Percentiles rank a stretch among this genome's conserved stretches.
Conservation (phyloP, 352 stramenopile species). For the Pythium rishiriense region DNA sequence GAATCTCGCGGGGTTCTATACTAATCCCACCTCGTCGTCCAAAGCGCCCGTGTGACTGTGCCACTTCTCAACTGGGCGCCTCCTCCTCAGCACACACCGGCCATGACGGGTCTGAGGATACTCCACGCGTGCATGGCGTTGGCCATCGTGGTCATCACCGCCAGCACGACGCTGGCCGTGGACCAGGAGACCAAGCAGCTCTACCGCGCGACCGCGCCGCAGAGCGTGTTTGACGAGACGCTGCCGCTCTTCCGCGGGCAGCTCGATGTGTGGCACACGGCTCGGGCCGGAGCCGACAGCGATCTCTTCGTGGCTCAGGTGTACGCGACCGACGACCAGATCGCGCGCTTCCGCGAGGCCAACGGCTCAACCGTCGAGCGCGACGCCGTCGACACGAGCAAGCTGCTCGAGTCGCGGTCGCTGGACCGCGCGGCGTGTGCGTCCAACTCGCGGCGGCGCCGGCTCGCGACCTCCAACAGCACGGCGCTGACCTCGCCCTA, state of each 20-base stretch:
- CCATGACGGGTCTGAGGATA: no score
- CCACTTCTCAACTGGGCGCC: conserved; percentile 17
- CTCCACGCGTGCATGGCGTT: conserved; percentile 14
- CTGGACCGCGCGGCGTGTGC: conserved; percentile 4
- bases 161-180: neutral
- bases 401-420: neutral
- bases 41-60: neutral
- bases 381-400: conserved; percentile 13
- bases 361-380: conserved; percentile 8
- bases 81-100: no score
- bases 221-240: conserved; percentile 24
- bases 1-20: neutral
- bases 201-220: conserved; percentile 31
- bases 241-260: conserved; percentile 13
- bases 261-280: conserved; percentile 25
- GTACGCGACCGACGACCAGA: conserved; percentile 19
- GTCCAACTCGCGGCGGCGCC: conserved; percentile 7
- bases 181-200: conserved; percentile 29
- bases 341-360: conserved; percentile 13
- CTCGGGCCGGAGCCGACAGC: neutral
- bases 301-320: conserved; percentile 24
- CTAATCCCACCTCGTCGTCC: no score
- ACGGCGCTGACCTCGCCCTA: conserved; percentile 8
- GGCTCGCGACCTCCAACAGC: neutral
- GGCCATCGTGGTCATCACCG: neutral